Evolutionary conservation across 257 asterid species (phyloP), one percentile per base, ranked within the genome.

Genomic region (Primulina tabacum): DNA sequence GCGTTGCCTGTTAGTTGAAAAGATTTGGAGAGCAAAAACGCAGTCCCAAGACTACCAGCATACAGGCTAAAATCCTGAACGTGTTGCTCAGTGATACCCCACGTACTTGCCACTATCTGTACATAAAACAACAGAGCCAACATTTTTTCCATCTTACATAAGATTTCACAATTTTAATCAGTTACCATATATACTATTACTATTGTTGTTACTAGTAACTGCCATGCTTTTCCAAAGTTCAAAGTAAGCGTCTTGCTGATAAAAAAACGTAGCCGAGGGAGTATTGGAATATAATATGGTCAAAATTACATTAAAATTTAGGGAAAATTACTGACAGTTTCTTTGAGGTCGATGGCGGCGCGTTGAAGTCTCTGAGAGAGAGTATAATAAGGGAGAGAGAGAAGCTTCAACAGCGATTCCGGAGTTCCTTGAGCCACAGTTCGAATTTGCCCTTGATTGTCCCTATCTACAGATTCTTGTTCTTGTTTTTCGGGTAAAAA

Each of bases 41-140:
- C 95, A 79, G 92, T 84, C 43, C 96, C 95, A 64, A 87, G 79
- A 24, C 84, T 72, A 38, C 95, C 96, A 24, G 78, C 20, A 75
- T 87, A 89, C 37, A 87, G 81, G 3, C 84, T 77, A 60, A 75
- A 87, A 74, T 89, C 84, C 21, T 78, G 77, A 59, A 82, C 89
- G 28, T 63, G 79, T 71, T 85, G 84, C 70, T 65, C 64, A 37
- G 82, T 73, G 33, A 80, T 71, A 3, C 90, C 92, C 95, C 92
- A 89, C 55, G 92, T 84, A 77, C 81, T 82, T 75, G 81, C 78
- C 72, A 89, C 77, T 60, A 85, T 72, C 84, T 83, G 77, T 64
- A 43, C 73, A 76, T 29, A 10, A 76, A 76, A 69, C 29, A 38
- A 24, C 26, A 24, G 26, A 24, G 26, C 26, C 26, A 24, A 24